Evolutionary conservation across 768 basidiomycete genomes (phyloP).

Genomic region (Phlebiopsis gigantea): DNA sequence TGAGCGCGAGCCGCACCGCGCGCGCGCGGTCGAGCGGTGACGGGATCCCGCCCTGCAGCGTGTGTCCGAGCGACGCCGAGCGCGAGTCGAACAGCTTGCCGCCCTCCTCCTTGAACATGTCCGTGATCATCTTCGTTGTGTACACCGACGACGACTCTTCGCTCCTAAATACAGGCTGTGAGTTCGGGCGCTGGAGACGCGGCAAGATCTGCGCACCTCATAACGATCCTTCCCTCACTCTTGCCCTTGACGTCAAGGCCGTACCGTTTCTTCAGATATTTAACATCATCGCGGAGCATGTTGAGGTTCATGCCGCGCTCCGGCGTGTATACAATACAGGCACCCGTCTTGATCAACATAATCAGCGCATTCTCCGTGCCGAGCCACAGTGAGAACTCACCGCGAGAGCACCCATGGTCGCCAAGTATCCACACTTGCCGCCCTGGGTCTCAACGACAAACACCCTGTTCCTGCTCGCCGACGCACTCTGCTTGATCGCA

Average conservation of each 20-base stretch:
- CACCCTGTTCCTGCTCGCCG: constrained; percentile 91
- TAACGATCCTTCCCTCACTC: constrained; percentile 89
- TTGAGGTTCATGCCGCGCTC: constrained; percentile 86
- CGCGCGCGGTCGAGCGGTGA: constrained; percentile 84
- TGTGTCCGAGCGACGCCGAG: constrained; percentile 94
- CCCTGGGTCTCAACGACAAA: constrained; percentile 99
- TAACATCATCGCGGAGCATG: constrained; percentile 75
- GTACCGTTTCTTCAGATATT: constrained; percentile 84
- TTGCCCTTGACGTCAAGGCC: constrained; percentile 81
- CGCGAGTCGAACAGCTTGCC: constrained; percentile 87
- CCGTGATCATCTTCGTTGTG: constrained; percentile 85
- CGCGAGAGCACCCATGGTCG: constrained; percentile 91
- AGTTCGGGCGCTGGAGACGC: not conserved
- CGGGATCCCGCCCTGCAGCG: constrained; percentile 92
- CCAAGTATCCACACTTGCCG: constrained; percentile 93
- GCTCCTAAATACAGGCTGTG: constrained; percentile 45
- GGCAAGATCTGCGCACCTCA: constrained; percentile 52
- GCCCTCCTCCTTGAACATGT: constrained; percentile 96
- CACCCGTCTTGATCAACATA: constrained; percentile 61
- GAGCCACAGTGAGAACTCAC: constrained; percentile 45
- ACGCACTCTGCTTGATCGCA: constrained; percentile 97
- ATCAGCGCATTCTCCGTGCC: not conserved
- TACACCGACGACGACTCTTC: constrained; percentile 87
- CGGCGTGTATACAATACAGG: constrained; percentile 89
- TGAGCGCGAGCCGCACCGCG: constrained; percentile 82